Conservation (phyloP, 176 grass and related monocot genomes). For the Cenchrus purpureus region DNA sequence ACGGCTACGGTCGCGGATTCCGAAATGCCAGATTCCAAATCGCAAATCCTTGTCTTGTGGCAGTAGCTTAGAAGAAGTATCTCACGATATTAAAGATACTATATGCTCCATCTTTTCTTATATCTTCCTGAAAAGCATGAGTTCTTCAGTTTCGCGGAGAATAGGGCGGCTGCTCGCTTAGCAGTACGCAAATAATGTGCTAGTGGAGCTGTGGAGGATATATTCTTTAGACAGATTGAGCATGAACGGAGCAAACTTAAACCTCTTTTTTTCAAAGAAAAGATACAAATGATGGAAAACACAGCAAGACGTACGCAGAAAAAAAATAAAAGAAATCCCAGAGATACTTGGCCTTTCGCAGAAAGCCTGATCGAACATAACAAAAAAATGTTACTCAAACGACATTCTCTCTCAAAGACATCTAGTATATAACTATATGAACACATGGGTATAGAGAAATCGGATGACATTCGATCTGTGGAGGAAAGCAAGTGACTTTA, state of each 20-base stretch:
- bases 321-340: background rate
- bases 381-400: background rate
- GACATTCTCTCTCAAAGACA: background rate
- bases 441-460: background rate
- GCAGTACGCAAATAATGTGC: background rate
- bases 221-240: slow-evolving; percentile 10
- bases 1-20: background rate
- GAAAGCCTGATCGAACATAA: slow-evolving; percentile 13
- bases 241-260: background rate
- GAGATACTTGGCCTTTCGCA: slow-evolving; percentile 8
- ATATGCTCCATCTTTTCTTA: background rate
- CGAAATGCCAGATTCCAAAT: background rate
- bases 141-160: background rate
- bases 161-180: background rate
- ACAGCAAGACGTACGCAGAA: background rate
- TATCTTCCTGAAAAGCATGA: slow-evolving; percentile 12
- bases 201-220: slow-evolving; percentile 31
- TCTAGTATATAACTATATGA: background rate
- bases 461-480: background rate
- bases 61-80: background rate
- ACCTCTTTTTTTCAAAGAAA: slow-evolving; percentile 13
- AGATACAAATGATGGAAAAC: slow-evolving; percentile 10
- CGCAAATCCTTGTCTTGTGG: background rate
- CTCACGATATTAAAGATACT: background rate
- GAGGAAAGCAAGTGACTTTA: background rate